Base-by-base conservation (phyloP, 2,329 filamentous ascomycete genomes). In the Ophiostoma tasmaniense region DNA sequence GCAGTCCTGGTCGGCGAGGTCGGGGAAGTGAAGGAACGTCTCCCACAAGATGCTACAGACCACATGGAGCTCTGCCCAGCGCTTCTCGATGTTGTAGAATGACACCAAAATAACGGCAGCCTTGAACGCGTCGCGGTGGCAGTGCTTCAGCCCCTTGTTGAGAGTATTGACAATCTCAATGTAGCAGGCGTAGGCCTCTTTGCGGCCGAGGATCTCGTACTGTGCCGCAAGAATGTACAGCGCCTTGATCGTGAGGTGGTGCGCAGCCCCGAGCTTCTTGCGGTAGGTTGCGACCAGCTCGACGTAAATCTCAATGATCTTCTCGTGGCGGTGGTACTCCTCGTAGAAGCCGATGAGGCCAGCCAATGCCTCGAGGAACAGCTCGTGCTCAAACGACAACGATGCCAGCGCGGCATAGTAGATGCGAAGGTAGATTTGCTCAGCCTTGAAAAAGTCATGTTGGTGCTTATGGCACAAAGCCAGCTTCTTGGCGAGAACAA, bases 1-100 rank as follows among this genome's bases (percentile, higher is more conserved):
- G 11, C n/a, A 2, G 17, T 22, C 14, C 25, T 62, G 25, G 1
- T 62, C 50, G 2, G 28, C 69, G 78, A 78, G 20, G 76, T 55
- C 78, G 25, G 81, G 78, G 62, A 81, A 79, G 5, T 78, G 76
- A 20, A 81, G 74, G 61, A 82, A 77, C 0, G 79, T 81, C 62
- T 81, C 79, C 83, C 82, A 85, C 10, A 84, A 73, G 20, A 79
- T 76, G 1, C 75, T 76, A 68, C 82, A 83, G 13, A 84, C 76
- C 11, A 79, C 76, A 37, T 82, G 78, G 0, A 83, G 80, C 68
- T 81, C 77, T 6, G 77, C 75, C 81, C 80, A 83, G 68, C 80
- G 78, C 71, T 77, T 73, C 55, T 80, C 77, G 10, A 79, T 75
- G 68, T 83, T 78, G 71, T 83, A 84, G 65, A 83, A 76, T 8